Percentiles rank a stretch among this genome's conserved stretches.
phyloP scores from a whole-genome alignment of 495 filamentous ascomycete species.

The Hyphodiscus hymeniophilus region DNA sequence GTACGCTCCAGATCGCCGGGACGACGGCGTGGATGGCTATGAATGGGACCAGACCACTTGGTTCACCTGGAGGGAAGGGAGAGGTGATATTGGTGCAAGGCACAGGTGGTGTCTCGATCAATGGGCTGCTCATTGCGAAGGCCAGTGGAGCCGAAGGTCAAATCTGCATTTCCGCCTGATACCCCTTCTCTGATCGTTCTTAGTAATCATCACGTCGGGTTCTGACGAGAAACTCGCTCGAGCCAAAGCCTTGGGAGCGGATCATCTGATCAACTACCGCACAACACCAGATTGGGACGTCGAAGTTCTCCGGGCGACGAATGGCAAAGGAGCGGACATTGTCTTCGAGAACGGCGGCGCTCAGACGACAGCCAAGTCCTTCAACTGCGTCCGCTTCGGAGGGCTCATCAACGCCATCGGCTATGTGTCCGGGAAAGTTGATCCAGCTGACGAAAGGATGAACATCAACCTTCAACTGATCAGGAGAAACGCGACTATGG shows the following conservation, averaged over 20 bases:
- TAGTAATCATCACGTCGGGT: slow-evolving; percentile 41
- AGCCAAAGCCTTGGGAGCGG: slow-evolving; percentile 34
- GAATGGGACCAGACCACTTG: slow-evolving; percentile 35
- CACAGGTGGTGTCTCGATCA: slow-evolving; percentile 33
- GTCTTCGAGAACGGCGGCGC: slow-evolving; percentile 44
- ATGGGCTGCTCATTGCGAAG: slow-evolving; percentile 31
- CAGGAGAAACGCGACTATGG: slow-evolving; percentile 28
- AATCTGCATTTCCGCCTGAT: not conserved
- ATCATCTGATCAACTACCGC: slow-evolving; percentile 37
- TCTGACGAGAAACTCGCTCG: slow-evolving; percentile 34
- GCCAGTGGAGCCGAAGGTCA: slow-evolving; percentile 32
- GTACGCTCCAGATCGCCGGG: slow-evolving; percentile 32
- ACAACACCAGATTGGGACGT: slow-evolving; percentile 31
- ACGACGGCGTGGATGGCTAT: slow-evolving; percentile 41
- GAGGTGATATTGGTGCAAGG: slow-evolving; percentile 36
- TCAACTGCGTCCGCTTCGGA: slow-evolving; percentile 34
- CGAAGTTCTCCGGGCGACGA: slow-evolving; percentile 29
- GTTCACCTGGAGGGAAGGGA: slow-evolving; percentile 19
- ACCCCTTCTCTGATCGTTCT: not conserved
- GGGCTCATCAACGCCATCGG: slow-evolving; percentile 39
- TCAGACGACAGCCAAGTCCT: slow-evolving; percentile 31
- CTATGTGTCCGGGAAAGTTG: slow-evolving; percentile 37
- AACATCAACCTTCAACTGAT: slow-evolving; percentile 33
- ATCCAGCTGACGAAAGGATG: slow-evolving; percentile 28
- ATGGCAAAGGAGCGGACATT: slow-evolving; percentile 30